phyloP scores from a whole-genome alignment of 2,329 filamentous ascomycete species.

The Trichoderma sp. region DNA sequence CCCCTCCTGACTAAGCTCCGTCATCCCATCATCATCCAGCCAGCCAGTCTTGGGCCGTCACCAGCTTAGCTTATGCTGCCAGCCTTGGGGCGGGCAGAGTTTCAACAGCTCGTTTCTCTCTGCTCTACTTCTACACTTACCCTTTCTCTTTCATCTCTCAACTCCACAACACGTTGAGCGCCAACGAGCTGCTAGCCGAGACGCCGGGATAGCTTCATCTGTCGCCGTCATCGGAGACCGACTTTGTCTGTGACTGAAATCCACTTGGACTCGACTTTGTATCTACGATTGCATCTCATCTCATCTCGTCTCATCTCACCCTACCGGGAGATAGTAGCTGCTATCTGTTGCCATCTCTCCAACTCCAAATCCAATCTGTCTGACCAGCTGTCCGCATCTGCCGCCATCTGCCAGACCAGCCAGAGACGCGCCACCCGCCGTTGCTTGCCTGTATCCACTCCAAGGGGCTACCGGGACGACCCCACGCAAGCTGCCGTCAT shows the following conservation, averaged over 20 bases:
- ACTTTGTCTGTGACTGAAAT: neutral
- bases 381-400: slow-evolving; percentile 18
- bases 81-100: slow-evolving; percentile 1
- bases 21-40: slow-evolving; percentile 11
- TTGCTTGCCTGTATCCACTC: slow-evolving; percentile 22
- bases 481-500: slow-evolving; percentile 29
- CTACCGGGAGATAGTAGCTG: neutral
- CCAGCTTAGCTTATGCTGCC: neutral
- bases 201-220: neutral
- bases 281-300: neutral
- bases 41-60: slow-evolving; percentile 19
- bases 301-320: neutral
- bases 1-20: slow-evolving; percentile 27
- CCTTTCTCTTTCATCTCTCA: neutral
- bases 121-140: neutral
- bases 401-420: slow-evolving; percentile 2
- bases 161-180: neutral
- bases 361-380: neutral
- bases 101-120: neutral
- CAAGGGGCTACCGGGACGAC: slow-evolving; percentile 27
- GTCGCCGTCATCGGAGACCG: slow-evolving; percentile 8
- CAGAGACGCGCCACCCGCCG: slow-evolving; percentile 23
- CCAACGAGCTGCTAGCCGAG: neutral
- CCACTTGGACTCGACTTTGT: neutral
- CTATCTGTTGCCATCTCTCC: neutral